Evolutionary conservation across 192 early-diverging fungal species (phyloP).

Genomic region (Coemansia sp.): DNA sequence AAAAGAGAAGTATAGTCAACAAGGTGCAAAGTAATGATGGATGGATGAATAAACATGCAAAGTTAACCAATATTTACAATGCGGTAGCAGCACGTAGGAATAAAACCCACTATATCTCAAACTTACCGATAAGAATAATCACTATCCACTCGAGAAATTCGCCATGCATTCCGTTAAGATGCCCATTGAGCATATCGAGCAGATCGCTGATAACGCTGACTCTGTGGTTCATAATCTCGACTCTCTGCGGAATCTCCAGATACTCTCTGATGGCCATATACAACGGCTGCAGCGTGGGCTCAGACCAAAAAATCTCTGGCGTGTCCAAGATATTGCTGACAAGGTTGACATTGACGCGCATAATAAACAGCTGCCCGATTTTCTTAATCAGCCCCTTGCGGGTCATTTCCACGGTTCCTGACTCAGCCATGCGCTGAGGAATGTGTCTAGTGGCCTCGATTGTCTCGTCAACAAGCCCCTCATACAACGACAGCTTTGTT

Average conservation of each 20-base stretch:
- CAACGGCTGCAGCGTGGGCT: slow-evolving; percentile 76
- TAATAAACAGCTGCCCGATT: slow-evolving; percentile 92
- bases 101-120: not conserved
- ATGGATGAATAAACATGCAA: too few species aligned
- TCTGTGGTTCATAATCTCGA: slow-evolving; percentile 90
- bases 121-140: slow-evolving; percentile 84
- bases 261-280: slow-evolving; percentile 80
- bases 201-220: slow-evolving; percentile 89
- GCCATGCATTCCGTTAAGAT: slow-evolving; percentile 85
- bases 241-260: slow-evolving; percentile 80
- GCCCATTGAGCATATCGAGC: slow-evolving; percentile 94
- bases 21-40: not conserved
- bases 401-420: slow-evolving; percentile 87
- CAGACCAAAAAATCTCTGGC: slow-evolving; percentile 92
- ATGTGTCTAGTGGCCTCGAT: slow-evolving; percentile 86
- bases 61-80: too few species aligned
- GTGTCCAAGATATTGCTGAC: slow-evolving; percentile 88
- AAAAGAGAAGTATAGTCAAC: not conserved
- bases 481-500: slow-evolving; percentile 91
- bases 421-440: slow-evolving; percentile 90
- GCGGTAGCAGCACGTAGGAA: too few species aligned
- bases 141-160: slow-evolving; percentile 96
- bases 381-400: slow-evolving; percentile 91
- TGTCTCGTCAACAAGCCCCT: slow-evolving; percentile 88
- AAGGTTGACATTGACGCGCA: slow-evolving; percentile 87